Evolutionary conservation across 768 basidiomycete species (phyloP), one percentile per base, ranked within the genome.

Genomic region (Hericium rajendrae): DNA sequence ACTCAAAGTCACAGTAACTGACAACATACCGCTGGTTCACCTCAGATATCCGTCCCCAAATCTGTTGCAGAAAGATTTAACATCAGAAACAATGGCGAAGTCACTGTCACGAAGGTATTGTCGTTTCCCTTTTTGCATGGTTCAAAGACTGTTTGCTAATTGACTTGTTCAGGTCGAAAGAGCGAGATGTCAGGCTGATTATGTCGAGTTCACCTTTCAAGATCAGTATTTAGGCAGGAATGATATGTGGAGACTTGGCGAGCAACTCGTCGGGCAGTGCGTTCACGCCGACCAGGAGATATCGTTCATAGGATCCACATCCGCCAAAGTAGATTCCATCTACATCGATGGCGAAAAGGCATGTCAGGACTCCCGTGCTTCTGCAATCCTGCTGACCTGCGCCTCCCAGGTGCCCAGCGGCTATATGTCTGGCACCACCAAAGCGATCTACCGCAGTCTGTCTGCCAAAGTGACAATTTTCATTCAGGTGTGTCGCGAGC

Each of bases 161-260:
- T 26, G 15, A 16, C 46, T 28, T 41, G 38, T n/a, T 24, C 54
- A 91, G 89, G 86, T 90, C 43, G 83, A 94, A 61, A 81, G 77
- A 62, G 73, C 76, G 6, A 71, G 72, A 39, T 78, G 81, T 58
- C 78, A 73, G 24, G 90, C 88, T 1, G 85, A 89, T 59, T 86
- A 85, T 66, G 78, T 98, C 52, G 95, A 98, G 66, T 79, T 98
- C 57, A 84, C 84, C 49, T 98, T 98, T 66, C 89, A 91, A 60
- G 94, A 97, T 68, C 93, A 95, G 67, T 97, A 97, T 68, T 77
- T 97, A 15, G 95, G 94, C 15, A 83, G 97, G 49, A 92, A 89
- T 59, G 97, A 97, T 63, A 95, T 97, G 93, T 97, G 94, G 92
- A 77, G 93, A 51, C 76, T 97, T 8, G 85, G 84, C n/a, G 84